Evolutionary conservation across 345 rosid genomes (phyloP).

Genomic region (Populus euphratica): DNA sequence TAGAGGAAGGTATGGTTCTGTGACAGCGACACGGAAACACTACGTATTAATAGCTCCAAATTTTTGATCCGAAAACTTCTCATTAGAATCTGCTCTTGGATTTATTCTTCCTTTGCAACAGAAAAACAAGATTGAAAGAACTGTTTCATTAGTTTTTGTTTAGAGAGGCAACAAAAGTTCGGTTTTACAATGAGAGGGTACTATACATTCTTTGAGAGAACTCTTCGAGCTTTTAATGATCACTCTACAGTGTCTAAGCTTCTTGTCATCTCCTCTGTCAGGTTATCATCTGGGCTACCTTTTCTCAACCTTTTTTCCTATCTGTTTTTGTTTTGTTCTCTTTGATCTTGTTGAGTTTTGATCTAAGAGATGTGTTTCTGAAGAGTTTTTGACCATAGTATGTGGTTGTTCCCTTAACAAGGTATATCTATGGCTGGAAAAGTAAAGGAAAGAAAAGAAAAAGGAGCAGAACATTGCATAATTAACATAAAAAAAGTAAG

Average conservation of each 20-base stretch:
- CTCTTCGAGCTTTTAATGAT: conserved; percentile 37
- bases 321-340: background rate
- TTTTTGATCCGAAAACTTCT: background rate
- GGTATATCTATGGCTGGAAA: no score
- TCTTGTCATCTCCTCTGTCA: conserved; percentile 46
- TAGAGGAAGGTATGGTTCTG: no score
- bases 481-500: no score
- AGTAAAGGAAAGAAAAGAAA: no score
- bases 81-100: background rate
- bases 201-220: conserved; percentile 35
- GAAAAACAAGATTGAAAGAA: no score
- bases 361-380: background rate
- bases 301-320: background rate
- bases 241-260: conserved; percentile 48
- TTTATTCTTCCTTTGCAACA: no score
- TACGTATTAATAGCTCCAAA: background rate
- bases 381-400: no score
- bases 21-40: no score
- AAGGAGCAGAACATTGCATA: no score
- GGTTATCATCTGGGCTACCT: conserved; percentile 22
- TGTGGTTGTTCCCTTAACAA: no score
- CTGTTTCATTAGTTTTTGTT: background rate
- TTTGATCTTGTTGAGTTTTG: background rate
- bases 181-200: conserved; percentile 29
- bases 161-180: background rate